Conservation (phyloP, 2,329 filamentous ascomycete species). For the Thermomyces lanuginosus region DNA sequence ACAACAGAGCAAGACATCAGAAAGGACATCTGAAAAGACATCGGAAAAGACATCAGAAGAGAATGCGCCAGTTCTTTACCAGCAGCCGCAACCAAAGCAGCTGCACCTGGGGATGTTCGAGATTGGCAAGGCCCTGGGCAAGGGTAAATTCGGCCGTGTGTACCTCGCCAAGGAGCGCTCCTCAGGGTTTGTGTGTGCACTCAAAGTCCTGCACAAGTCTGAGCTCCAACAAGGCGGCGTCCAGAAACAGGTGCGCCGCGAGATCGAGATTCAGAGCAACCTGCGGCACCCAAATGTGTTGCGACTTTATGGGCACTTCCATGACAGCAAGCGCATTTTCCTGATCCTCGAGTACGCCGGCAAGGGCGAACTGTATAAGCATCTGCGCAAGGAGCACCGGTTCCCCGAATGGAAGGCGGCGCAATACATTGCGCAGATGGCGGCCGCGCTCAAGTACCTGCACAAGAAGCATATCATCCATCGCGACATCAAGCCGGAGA, state of each 20-base stretch:
- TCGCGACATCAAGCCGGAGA: slow-evolving; percentile 93
- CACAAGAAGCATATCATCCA: slow-evolving; percentile 98
- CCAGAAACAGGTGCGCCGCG: slow-evolving; percentile 72
- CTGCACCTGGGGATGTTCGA: slow-evolving; percentile 92
- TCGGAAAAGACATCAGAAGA: slow-evolving; percentile 34
- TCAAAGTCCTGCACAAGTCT: slow-evolving; percentile 74
- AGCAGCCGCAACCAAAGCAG: slow-evolving; percentile 41
- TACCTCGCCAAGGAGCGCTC: slow-evolving; percentile 68
- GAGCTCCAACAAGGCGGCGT: slow-evolving; percentile 66
- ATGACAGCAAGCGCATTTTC: slow-evolving; percentile 76
- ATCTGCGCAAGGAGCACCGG: slow-evolving; percentile 57
- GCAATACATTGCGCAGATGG: slow-evolving; percentile 80
- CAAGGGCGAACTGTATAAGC: slow-evolving; percentile 77
- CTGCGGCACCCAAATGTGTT: slow-evolving; percentile 74
- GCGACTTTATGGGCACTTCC: slow-evolving; percentile 72
- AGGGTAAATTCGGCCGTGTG: slow-evolving; percentile 75
- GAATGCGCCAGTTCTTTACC: slow-evolving; percentile 31
- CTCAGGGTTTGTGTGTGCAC: slow-evolving; percentile 66
- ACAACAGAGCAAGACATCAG: slow-evolving; percentile 28
- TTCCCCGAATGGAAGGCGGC: slow-evolving; percentile 79
- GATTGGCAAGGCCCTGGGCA: slow-evolving; percentile 70
- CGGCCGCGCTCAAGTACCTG: slow-evolving; percentile 72
- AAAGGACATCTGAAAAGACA: slow-evolving; percentile 15
- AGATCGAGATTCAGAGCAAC: slow-evolving; percentile 82
- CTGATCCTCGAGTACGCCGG: slow-evolving; percentile 75